These are phyloP conservation scores for Venturia pyrina DNA, from an alignment of 2,329 filamentous ascomycete species.

Conservation along the genomic window DNA sequence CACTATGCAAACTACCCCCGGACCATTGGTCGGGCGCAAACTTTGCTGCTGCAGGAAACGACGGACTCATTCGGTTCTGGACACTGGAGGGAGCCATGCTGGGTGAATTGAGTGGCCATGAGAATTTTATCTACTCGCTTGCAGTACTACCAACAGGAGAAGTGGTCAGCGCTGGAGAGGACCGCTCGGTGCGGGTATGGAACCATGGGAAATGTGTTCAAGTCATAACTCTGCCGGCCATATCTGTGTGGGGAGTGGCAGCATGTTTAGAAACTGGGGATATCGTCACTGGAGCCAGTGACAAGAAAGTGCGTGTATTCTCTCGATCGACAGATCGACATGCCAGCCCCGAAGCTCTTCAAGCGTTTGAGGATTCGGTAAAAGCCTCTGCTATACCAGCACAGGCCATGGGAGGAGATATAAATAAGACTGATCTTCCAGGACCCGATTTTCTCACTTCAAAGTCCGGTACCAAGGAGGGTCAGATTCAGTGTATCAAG, in stretches of 20 bases:
- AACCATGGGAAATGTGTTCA: constrained; percentile 73
- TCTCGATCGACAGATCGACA: constrained; percentile 59
- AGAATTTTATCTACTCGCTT: constrained; percentile 89
- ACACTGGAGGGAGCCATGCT: constrained; percentile 68
- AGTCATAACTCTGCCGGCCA: constrained; percentile 92
- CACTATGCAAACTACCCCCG: constrained; percentile 70
- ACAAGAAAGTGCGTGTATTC: constrained; percentile 77
- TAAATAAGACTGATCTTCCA: constrained; percentile 88
- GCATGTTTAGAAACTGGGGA: constrained; percentile 74
- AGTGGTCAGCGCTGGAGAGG: constrained; percentile 83
- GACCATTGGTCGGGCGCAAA: constrained; percentile 73
- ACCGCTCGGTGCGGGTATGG: constrained; percentile 90
- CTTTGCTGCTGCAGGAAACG: constrained; percentile 92
- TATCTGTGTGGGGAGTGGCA: constrained; percentile 93
- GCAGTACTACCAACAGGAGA: constrained; percentile 71
- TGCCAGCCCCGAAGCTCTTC: constrained; percentile 57
- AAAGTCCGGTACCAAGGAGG: constrained; percentile 87
- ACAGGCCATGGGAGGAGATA: constrained; percentile 58
- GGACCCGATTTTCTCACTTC: constrained; percentile 76
- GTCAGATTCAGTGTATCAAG: constrained; percentile 85
- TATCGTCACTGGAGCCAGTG: constrained; percentile 87
- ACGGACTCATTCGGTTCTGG: constrained; percentile 81
- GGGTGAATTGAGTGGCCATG: constrained; percentile 73
- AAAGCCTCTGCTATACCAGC: constrained; percentile 78
- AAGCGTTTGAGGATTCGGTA: constrained; percentile 72